A percentile compares a stretch with the other conserved stretches of the same genome.
Conservation (phyloP, 805 yeast species). For the Ogataea nonfermentans region DNA sequence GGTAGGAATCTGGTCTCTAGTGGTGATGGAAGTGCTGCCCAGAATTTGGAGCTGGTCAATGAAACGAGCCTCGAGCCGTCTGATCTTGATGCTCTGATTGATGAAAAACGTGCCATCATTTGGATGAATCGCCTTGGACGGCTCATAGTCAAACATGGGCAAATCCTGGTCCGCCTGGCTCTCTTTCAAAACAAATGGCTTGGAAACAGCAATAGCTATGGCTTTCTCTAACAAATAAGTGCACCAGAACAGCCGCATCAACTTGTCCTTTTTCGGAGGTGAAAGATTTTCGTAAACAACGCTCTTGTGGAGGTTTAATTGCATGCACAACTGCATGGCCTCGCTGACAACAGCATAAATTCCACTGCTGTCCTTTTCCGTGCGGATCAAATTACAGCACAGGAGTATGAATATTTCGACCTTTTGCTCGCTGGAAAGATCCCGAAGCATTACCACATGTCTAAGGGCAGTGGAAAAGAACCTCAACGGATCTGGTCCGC, state of each 20-base stretch:
- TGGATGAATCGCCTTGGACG: conserved; percentile 37
- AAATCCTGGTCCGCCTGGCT: conserved; percentile 44
- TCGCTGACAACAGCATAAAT: conserved; percentile 53
- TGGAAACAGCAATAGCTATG: conserved; percentile 60
- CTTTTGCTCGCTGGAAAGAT: conserved; percentile 42
- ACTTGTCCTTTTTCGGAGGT: conserved; percentile 33
- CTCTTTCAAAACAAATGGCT: conserved; percentile 54
- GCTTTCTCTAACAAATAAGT: conserved; percentile 60
- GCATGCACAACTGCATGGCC: conserved; percentile 46
- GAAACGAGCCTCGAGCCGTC: conserved; percentile 59
- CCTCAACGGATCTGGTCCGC: conserved; percentile 52
- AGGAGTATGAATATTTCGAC: conserved; percentile 52
- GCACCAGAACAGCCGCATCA: conserved; percentile 62
- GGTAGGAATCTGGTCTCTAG: conserved; percentile 42
- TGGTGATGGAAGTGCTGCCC: conserved; percentile 28
- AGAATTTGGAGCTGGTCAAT: conserved; percentile 50
- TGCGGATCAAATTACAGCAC: conserved; percentile 55
- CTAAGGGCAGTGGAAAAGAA: conserved; percentile 61
- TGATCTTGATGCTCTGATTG: conserved; percentile 53
- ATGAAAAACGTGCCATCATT: conserved; percentile 42
- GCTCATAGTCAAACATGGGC: conserved; percentile 50
- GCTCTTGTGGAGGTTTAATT: conserved; percentile 37
- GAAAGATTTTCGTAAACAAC: conserved; percentile 34
- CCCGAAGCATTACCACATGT: conserved; percentile 46
- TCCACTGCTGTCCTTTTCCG: conserved; percentile 57